Conservation (phyloP, 805 yeast genomes). For the Kluyveromyces aestuarii region DNA sequence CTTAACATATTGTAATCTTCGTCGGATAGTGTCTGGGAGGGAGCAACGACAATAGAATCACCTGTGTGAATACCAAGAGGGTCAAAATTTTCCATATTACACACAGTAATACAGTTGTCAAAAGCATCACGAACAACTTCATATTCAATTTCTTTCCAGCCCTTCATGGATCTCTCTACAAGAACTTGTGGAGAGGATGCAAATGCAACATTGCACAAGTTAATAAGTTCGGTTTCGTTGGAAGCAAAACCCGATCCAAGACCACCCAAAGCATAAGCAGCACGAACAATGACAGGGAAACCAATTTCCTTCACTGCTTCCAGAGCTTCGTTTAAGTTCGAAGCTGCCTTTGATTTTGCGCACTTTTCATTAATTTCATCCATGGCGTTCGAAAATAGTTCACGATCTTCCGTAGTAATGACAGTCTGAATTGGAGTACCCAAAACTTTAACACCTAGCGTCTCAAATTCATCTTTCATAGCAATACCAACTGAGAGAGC, state of each 20-base stretch:
- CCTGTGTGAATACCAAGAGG: conserved; percentile 98
- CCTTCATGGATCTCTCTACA: conserved; percentile 95
- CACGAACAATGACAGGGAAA: conserved; percentile 93
- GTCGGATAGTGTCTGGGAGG: conserved; percentile 93
- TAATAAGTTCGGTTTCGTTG: conserved; percentile 72
- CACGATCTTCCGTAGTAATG: conserved; percentile 97
- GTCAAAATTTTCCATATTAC: conserved; percentile 98
- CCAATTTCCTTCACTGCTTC: conserved; percentile 80
- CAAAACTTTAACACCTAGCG: conserved; percentile 79
- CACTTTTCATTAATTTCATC: conserved; percentile 92
- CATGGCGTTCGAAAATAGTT: conserved; percentile 88
- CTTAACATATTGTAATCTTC: conserved; percentile 97
- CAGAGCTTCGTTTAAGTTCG: conserved; percentile 70
- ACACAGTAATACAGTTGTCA: conserved; percentile 96
- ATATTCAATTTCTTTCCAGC: conserved; percentile 98
- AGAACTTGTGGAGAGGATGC: conserved; percentile 94
- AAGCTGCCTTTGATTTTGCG: conserved; percentile 86
- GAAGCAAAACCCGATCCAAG: conserved; percentile 97
- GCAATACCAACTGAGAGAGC: conserved; percentile 93
- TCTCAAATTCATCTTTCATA: conserved; percentile 89
- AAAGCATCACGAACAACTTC: conserved; percentile 97
- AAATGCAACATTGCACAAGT: conserved; percentile 81
- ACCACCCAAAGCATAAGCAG: conserved; percentile 97
- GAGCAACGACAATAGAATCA: conserved; percentile 98
- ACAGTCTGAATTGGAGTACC: conserved; percentile 96